Conservation (phyloP, 176 grass and related monocot genomes). For the Leersia perrieri region DNA sequence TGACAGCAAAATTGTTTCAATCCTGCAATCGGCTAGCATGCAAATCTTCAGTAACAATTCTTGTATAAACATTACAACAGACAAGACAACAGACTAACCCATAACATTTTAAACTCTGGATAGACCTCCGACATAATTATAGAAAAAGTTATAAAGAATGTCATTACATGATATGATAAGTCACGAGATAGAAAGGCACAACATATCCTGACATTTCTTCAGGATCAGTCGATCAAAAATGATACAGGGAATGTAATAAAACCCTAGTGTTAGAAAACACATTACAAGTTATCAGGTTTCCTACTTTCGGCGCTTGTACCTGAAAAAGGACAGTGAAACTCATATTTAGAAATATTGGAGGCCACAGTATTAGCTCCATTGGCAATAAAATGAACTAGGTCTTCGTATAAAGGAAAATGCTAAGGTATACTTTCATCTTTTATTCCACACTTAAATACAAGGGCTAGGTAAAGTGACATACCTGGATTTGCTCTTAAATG, state of each 20-base stretch:
- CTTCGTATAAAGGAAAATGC: not conserved
- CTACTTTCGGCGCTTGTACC: constrained; percentile 59
- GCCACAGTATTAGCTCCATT: not conserved
- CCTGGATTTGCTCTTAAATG: constrained; percentile 98
- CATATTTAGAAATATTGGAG: not conserved
- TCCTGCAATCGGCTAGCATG: not conserved
- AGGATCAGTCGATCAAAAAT: constrained; percentile 10
- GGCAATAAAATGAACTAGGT: not conserved
- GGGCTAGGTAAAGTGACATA: constrained; percentile 24
- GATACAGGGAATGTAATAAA: not conserved
- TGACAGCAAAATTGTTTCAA: not conserved
- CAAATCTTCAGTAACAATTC: too few species aligned
- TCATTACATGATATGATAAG: not conserved
- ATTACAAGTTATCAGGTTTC: not conserved
- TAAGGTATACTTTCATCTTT: not conserved
- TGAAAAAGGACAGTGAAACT: not conserved
- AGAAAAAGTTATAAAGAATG: not conserved
- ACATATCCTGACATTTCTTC: not conserved
- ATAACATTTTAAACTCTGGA: not conserved
- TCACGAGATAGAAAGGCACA: not conserved
- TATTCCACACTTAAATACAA: not conserved
- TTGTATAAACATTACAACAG: not conserved
- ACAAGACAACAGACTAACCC: not conserved
- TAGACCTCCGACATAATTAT: not conserved
- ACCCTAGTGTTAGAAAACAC: not conserved